Percentiles rank a stretch among this genome's conserved stretches.
Evolutionary conservation across 768 basidiomycete genomes (phyloP).

Genomic region (Gymnopilus dilepis): DNA sequence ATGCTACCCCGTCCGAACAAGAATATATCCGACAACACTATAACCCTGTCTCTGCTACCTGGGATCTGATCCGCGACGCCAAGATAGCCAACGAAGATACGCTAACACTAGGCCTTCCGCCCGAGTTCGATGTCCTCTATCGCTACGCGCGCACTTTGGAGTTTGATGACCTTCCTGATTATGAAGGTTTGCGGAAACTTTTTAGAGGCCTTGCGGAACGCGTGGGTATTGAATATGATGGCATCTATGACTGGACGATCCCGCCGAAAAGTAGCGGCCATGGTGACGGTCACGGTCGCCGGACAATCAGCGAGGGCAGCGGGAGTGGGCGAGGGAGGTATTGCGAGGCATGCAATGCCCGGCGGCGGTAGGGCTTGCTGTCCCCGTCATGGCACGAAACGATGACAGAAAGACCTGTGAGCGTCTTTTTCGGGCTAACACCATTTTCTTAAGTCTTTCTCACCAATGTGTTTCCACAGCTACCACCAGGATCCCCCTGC

Average conservation of each 20-base stretch:
- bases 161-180: slow-evolving; percentile 90
- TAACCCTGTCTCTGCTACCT: slow-evolving; percentile 69
- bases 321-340: slow-evolving; percentile 34
- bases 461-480: background rate
- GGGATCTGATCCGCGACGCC: slow-evolving; percentile 78
- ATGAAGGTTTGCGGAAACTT: slow-evolving; percentile 77
- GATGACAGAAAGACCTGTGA: background rate
- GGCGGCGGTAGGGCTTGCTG: slow-evolving; percentile 26
- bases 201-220: slow-evolving; percentile 65
- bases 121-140: slow-evolving; percentile 83
- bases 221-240: slow-evolving; percentile 61
- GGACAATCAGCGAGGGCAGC: slow-evolving; percentile 35
- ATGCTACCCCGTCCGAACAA: slow-evolving; percentile 31
- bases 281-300: slow-evolving; percentile 22
- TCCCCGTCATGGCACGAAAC: background rate
- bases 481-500: background rate
- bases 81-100: slow-evolving; percentile 70
- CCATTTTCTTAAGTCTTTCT: background rate
- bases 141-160: slow-evolving; percentile 81
- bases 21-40: slow-evolving; percentile 37
- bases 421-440: background rate
- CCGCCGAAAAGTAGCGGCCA: slow-evolving; percentile 22
- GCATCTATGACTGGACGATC: slow-evolving; percentile 50
- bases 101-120: slow-evolving; percentile 76
- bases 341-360: slow-evolving; percentile 47